These are phyloP conservation scores for Curvularia eragrostidis DNA, from an alignment of 2,329 filamentous ascomycete genomes.

Conservation along the genomic window DNA sequence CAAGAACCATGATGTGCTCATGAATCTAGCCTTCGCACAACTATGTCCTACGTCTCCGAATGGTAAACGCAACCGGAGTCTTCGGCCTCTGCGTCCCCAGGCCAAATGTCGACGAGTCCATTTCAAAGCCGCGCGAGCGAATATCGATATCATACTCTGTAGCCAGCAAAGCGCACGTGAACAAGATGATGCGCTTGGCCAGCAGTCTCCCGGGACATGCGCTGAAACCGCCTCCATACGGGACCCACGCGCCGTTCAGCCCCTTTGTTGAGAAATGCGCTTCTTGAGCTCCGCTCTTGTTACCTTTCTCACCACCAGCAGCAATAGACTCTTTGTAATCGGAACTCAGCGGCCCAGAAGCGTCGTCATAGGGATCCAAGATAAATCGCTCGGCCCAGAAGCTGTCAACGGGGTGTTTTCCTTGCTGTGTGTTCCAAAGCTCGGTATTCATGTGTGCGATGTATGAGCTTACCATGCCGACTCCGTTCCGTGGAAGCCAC, in stretches of 20 bases:
- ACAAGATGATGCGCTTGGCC: background rate
- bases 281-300: background rate
- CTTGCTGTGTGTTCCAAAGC: no score
- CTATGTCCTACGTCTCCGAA: background rate
- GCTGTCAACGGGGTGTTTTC: background rate
- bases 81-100: background rate
- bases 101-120: background rate
- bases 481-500: no score
- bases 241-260: background rate
- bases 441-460: no score
- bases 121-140: background rate
- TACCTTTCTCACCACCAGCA: background rate
- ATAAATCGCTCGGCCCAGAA: background rate
- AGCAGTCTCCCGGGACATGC: background rate
- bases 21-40: background rate
- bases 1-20: background rate
- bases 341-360: background rate
- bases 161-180: background rate
- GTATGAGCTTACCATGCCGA: no score
- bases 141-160: background rate
- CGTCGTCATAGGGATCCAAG: background rate
- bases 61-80: background rate
- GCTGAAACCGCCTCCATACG: background rate
- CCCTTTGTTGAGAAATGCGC: background rate
- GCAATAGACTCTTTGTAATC: background rate